Evolutionary conservation across 257 asterid species (phyloP).

Genomic region (Ehretia macrophylla): DNA sequence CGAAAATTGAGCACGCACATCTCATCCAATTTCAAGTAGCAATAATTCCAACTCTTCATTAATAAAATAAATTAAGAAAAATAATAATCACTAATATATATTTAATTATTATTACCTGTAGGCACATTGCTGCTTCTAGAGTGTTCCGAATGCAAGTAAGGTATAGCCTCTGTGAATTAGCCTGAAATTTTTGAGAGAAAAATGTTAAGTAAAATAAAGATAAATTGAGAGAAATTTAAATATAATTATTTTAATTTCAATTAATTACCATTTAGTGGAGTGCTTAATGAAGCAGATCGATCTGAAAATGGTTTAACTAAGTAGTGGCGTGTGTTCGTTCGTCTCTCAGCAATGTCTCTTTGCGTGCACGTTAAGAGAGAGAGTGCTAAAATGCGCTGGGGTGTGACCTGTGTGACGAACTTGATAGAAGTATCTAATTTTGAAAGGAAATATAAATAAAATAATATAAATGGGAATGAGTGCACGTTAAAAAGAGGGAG

Average conservation of each 20-base stretch:
- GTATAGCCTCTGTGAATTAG: constrained; percentile 53
- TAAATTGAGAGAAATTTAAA: background rate
- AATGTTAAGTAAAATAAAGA: background rate
- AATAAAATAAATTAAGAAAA: background rate
- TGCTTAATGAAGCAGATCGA: background rate
- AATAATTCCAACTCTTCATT: background rate
- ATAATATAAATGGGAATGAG: no score
- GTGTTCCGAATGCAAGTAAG: constrained; percentile 80
- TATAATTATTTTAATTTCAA: background rate
- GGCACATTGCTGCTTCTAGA: constrained; percentile 89
- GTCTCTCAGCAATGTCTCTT: no score
- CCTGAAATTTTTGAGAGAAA: constrained; percentile 9
- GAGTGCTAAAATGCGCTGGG: background rate
- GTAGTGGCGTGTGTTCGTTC: background rate
- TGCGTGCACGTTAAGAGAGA: constrained; percentile 1
- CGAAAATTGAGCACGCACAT: no score
- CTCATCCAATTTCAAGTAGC: no score
- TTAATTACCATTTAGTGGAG: background rate
- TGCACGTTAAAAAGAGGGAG: no score
- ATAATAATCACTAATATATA: constrained; percentile 5
- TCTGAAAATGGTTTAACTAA: background rate
- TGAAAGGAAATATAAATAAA: no score
- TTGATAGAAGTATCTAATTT: no score
- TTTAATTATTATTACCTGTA: constrained; percentile 50
- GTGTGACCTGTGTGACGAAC: no score